Evolutionary conservation across 345 rosid genomes (phyloP).

Genomic region (Gossypium sturtianum): DNA sequence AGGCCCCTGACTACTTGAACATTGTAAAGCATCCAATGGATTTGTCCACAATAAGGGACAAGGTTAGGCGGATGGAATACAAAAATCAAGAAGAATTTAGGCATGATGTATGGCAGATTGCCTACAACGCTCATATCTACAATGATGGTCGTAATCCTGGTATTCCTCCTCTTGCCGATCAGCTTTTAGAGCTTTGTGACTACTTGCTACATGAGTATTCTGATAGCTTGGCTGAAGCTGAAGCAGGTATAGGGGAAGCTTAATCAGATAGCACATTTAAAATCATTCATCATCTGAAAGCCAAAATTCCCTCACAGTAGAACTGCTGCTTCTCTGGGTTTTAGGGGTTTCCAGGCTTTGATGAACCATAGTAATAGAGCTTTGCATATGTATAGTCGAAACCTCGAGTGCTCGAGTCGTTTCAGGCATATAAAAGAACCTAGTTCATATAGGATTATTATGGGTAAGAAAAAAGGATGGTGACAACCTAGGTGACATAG

Average conservation of each 20-base stretch:
- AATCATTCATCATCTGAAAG: constrained; percentile 3
- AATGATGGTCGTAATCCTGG: constrained; percentile 78
- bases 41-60: constrained; percentile 73
- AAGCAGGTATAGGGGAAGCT: constrained; percentile 45
- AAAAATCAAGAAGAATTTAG: constrained; percentile 62
- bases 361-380: not conserved
- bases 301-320: not conserved
- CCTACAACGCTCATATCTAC: constrained; percentile 70
- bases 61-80: constrained; percentile 83
- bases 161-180: constrained; percentile 96
- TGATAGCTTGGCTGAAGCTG: constrained; percentile 54
- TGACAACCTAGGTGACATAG: not conserved
- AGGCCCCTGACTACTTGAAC: constrained; percentile 81
- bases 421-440: not conserved
- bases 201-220: constrained; percentile 47
- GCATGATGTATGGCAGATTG: constrained; percentile 86
- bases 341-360: not conserved
- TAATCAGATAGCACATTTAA: constrained; percentile 1
- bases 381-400: not conserved
- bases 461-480: not conserved
- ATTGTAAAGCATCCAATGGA: constrained; percentile 73
- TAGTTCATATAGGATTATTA: not conserved
- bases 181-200: constrained; percentile 87
- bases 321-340: not conserved
- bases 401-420: not conserved